Evolutionary conservation across 2,329 filamentous ascomycete species (phyloP).

Genomic region (Clonostachys solani): DNA sequence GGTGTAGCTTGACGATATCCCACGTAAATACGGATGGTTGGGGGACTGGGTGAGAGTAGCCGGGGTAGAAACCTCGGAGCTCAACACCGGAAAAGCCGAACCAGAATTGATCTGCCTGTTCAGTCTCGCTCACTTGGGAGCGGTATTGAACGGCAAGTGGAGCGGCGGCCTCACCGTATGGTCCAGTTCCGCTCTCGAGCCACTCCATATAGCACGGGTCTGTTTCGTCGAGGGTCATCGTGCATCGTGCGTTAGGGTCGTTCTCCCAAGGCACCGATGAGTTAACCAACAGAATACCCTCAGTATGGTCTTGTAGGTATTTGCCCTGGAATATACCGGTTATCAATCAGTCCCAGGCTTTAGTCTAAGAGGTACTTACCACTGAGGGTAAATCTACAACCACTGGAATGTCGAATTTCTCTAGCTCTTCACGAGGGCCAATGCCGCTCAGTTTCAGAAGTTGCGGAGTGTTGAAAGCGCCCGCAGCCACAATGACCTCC

Average conservation of each 20-base stretch:
- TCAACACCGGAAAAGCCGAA: conserved; percentile 46
- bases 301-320: conserved; percentile 56
- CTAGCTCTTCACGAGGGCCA: conserved; percentile 34
- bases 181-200: conserved; percentile 16
- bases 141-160: conserved; percentile 32
- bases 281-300: conserved; percentile 15
- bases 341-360: neutral
- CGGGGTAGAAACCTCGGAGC: conserved; percentile 53
- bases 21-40: conserved; percentile 2
- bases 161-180: conserved; percentile 14
- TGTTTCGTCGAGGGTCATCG: conserved; percentile 7
- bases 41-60: conserved; percentile 17
- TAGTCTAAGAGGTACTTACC: conserved; percentile 13
- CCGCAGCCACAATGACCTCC: conserved; percentile 46
- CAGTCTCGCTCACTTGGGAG: conserved; percentile 18
- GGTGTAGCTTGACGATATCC: conserved; percentile 48
- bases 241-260: conserved; percentile 18
- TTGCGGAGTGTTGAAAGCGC: conserved; percentile 48
- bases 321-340: conserved; percentile 18
- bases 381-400: conserved; percentile 52
- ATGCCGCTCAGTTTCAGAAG: conserved; percentile 45
- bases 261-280: conserved; percentile 9
- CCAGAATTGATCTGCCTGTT: conserved; percentile 46
- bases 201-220: conserved; percentile 31
- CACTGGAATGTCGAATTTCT: conserved; percentile 32